Conservation (phyloP, 225 moss, liverwort and hornwort species). For the Anthoceros angustus region DNA sequence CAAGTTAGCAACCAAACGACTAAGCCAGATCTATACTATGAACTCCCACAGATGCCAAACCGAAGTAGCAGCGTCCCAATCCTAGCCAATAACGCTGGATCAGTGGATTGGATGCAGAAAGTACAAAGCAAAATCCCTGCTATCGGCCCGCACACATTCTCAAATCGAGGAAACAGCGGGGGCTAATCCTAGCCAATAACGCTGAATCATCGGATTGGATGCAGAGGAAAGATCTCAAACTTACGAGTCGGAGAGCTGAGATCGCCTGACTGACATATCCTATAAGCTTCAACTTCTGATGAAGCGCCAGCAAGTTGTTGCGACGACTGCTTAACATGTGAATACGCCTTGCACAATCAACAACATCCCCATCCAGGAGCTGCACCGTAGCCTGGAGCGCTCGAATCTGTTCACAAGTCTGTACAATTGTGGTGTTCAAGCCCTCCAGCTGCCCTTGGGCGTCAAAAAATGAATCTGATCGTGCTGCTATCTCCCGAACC, state of each 20-base stretch:
- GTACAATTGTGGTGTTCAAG: constrained; percentile 79
- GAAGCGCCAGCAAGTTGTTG: constrained; percentile 65
- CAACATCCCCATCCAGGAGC: constrained; percentile 74
- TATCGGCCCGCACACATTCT: too few species aligned
- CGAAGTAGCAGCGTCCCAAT: too few species aligned
- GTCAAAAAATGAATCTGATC: constrained; percentile 96
- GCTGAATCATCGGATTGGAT: neutral
- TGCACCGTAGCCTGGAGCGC: constrained; percentile 70
- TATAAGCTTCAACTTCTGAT: constrained; percentile 89
- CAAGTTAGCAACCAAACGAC: neutral
- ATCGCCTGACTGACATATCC: constrained; percentile 88
- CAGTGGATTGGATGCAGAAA: too few species aligned
- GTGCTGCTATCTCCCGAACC: constrained; percentile 87
- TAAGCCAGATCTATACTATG: neutral
- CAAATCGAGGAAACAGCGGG: too few species aligned
- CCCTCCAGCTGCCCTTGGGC: constrained; percentile 91
- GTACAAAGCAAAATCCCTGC: too few species aligned
- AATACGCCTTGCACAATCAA: constrained; percentile 62
- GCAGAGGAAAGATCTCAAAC: constrained; percentile 6
- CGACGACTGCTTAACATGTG: constrained; percentile 55
- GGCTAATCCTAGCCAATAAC: too few species aligned
- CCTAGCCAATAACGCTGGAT: too few species aligned
- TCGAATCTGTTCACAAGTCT: constrained; percentile 85
- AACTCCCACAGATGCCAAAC: neutral
- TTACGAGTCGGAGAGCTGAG: constrained; percentile 78